These are phyloP conservation scores for Ceratocystis albifundus DNA, from an alignment of 2,329 filamentous ascomycete genomes.

Conservation along the genomic window DNA sequence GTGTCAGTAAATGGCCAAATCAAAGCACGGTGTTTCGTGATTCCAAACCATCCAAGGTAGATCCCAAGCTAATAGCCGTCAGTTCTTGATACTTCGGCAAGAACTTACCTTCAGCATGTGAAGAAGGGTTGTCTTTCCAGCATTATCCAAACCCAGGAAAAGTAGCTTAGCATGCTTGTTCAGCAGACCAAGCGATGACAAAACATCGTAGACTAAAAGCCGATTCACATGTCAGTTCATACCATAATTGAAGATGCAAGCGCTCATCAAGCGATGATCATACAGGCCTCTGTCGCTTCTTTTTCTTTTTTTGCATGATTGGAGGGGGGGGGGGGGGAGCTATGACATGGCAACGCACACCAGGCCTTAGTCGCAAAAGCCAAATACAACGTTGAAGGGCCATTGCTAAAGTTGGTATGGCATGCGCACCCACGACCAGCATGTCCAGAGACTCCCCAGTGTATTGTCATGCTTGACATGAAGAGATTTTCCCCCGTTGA, in stretches of 20 bases:
- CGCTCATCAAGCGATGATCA: neutral
- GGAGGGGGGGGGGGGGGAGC: neutral
- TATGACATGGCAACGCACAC: neutral
- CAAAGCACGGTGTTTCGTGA: neutral
- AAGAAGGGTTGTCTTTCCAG: constrained; percentile 83
- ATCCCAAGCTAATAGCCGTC: neutral
- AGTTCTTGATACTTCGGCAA: neutral
- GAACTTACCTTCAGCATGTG: constrained; percentile 81
- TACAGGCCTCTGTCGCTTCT: neutral
- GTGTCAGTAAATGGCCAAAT: constrained; percentile 8
- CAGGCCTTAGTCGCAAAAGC: neutral
- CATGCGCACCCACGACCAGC: neutral
- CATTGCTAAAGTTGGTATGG: too few relatives aligned
- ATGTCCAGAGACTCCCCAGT: neutral
- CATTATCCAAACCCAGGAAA: constrained; percentile 87
- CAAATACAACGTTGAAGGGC: neutral
- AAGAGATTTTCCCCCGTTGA: neutral
- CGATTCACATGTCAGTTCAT: constrained; percentile 24
- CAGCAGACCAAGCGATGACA: constrained; percentile 73
- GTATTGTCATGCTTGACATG: neutral
- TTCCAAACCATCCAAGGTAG: neutral
- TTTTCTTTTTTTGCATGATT: neutral
- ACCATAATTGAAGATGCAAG: neutral
- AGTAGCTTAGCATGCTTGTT: constrained; percentile 96
- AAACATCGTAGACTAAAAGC: constrained; percentile 66